Evolutionary conservation across 139 green algal genomes (phyloP), one percentile per base, ranked within the genome.

Genomic region (Micromonas pusilla): DNA sequence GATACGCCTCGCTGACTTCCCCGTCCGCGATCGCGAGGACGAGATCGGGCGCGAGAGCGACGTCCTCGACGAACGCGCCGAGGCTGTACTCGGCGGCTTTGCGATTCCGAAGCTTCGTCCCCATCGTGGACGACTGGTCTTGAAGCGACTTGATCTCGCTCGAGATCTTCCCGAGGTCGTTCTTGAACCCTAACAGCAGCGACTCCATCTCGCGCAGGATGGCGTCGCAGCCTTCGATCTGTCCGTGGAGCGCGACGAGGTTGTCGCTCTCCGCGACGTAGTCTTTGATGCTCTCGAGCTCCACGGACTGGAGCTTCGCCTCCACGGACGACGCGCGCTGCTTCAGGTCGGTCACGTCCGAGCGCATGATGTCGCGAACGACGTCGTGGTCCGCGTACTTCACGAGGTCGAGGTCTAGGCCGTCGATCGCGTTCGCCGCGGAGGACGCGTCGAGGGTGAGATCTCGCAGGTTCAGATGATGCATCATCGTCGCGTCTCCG

Each of bases 231-330:
- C 87, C 83, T 60, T 87, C 84, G 70, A 98, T 97, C 88, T 97
- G 90, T 16, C 88, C 79, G 64, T 97, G 91, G 66, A 98, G 84
- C 4, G 77, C 85, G 2, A 94, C 83, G 63, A 98, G 88, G 80
- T 93, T 96, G 82, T 94, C 93, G 54, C 81, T 91, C 82, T 98
- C 94, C 2, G 79, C 75, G 20, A 97, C 93, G 82, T 98, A 98
- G 76, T 97, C 94, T 83, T 96, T 85, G 25, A 98, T 96, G n/a
- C 85, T 91, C 66, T 94, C 91, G 53, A 94, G 80, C 84, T 98
- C 94, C 30, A 91, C 90, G n/a, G 85, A 79, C 0, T 88, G 80
- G 68, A 98, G 86, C 79, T 91, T 88, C 31, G 89, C 86, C 21
- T 97, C 94, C 21, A 97, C 89, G 53, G 93, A 88, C 4, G 82